Evolutionary conservation across 2,329 filamentous ascomycete species (phyloP).

Genomic region (Dactylonectria estremocensis): DNA sequence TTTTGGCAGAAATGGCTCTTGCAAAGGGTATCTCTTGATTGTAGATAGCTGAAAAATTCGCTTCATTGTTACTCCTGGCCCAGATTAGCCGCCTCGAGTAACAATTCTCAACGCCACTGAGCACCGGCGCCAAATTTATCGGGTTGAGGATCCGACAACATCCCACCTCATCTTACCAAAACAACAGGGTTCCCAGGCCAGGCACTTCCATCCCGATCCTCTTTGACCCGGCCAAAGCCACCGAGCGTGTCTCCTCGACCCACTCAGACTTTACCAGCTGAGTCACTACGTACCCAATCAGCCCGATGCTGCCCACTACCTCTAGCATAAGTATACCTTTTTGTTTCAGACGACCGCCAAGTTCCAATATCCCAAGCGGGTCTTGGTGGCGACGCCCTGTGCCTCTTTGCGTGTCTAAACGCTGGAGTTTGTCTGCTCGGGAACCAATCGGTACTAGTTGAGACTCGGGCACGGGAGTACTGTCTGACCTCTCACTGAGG

Average conservation of each 20-base stretch:
- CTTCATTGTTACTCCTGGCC: not conserved
- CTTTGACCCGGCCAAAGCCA: conserved; percentile 30
- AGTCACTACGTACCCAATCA: conserved; percentile 80
- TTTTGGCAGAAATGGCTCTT: conserved; percentile 3
- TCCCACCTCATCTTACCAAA: conserved; percentile 28
- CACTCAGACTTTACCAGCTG: conserved; percentile 64
- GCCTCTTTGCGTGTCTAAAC: conserved; percentile 22
- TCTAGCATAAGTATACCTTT: conserved; percentile 79
- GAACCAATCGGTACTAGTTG: conserved; percentile 36
- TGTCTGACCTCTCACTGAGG: conserved; percentile 38
- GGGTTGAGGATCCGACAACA: not conserved
- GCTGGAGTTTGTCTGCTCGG: conserved; percentile 12
- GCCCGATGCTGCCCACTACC: conserved; percentile 80
- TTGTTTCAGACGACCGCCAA: conserved; percentile 76
- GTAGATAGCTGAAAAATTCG: conserved; percentile 8
- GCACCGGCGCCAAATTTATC: not conserved
- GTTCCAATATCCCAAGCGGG: conserved; percentile 82
- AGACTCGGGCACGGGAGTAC: conserved; percentile 33
- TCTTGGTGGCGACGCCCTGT: conserved; percentile 70
- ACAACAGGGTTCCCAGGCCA: conserved; percentile 41
- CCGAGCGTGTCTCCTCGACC: conserved; percentile 38
- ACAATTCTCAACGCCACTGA: not conserved
- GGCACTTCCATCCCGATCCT: conserved; percentile 41
- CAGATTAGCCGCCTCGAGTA: not conserved
- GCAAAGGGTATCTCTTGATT: conserved; percentile 43